phyloP scores from a whole-genome alignment of 805 yeast species.

The Nematodospora valgi region DNA sequence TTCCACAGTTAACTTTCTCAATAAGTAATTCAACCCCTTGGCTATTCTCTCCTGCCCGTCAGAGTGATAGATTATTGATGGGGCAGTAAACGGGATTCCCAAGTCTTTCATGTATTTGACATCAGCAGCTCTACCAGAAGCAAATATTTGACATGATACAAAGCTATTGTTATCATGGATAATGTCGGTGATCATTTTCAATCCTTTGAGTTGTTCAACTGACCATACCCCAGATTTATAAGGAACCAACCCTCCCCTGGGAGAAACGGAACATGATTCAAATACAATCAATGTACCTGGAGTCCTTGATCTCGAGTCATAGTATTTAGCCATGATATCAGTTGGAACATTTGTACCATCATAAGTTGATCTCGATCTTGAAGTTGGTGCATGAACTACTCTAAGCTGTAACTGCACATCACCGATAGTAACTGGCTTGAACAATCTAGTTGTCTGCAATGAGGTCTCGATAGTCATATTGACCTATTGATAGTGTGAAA shows the following conservation, averaged over 20 bases:
- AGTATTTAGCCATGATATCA: conserved; percentile 26
- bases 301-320: conserved; percentile 24
- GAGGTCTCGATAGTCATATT: conserved; percentile 5
- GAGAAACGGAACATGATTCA: conserved; percentile 11
- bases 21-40: conserved; percentile 3
- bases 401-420: conserved; percentile 16
- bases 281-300: conserved; percentile 21
- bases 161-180: conserved; percentile 45
- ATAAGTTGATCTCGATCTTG: conserved; percentile 21
- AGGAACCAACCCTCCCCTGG: conserved; percentile 10
- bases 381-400: conserved; percentile 25
- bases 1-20: conserved; percentile 6
- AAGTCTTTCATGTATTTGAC: conserved; percentile 20
- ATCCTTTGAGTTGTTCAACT: conserved; percentile 7
- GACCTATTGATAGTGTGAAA: too few relatives aligned
- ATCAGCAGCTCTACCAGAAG: conserved; percentile 42
- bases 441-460: conserved; percentile 19
- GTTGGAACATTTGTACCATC: conserved; percentile 20
- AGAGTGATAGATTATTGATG: conserved; percentile 16
- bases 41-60: conserved; percentile 11
- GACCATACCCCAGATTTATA: conserved; percentile 12
- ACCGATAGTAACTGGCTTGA: conserved; percentile 35
- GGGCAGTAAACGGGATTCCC: conserved; percentile 16
- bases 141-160: conserved; percentile 51
- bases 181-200: conserved; percentile 45